Evolutionary conservation across 768 basidiomycete species (phyloP).

Genomic region (Boletus subcaerulescens): DNA sequence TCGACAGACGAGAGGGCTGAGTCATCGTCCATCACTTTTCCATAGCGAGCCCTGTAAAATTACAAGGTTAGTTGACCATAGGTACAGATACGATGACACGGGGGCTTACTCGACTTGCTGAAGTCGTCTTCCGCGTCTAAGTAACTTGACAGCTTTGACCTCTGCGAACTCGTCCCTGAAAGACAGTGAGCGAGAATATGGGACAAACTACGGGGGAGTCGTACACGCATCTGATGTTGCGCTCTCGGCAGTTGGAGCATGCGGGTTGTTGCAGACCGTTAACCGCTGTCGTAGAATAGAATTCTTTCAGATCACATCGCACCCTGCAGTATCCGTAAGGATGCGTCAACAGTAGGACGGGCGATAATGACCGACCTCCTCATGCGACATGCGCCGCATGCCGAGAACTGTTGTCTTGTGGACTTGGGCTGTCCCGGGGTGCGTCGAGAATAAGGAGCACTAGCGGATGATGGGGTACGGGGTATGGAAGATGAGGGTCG

Average conservation of each 20-base stretch:
- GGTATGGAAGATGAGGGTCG: slow-evolving; percentile 40
- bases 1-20: slow-evolving; percentile 16
- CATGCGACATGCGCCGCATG: slow-evolving; percentile 91
- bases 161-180: slow-evolving; percentile 87
- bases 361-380: slow-evolving; percentile 50
- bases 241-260: slow-evolving; percentile 89
- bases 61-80: slow-evolving; percentile 3
- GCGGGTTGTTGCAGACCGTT: slow-evolving; percentile 42
- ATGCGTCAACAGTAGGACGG: not conserved
- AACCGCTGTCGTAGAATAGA: slow-evolving; percentile 49
- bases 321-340: slow-evolving; percentile 49
- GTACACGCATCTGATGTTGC: slow-evolving; percentile 90
- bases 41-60: slow-evolving; percentile 65
- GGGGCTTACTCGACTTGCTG: slow-evolving; percentile 79
- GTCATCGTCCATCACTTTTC: slow-evolving; percentile 55
- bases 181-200: slow-evolving; percentile 6
- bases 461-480: slow-evolving; percentile 26
- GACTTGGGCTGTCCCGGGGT: slow-evolving; percentile 67
- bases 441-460: slow-evolving; percentile 43
- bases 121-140: slow-evolving; percentile 72
- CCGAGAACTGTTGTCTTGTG: slow-evolving; percentile 82
- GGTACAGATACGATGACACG: slow-evolving; percentile 2
- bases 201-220: slow-evolving; percentile 31
- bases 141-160: slow-evolving; percentile 84
- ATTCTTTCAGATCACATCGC: slow-evolving; percentile 90